Evolutionary conservation across 1,284 basidiomycete species (phyloP).

Genomic region (Puccinia coronata): DNA sequence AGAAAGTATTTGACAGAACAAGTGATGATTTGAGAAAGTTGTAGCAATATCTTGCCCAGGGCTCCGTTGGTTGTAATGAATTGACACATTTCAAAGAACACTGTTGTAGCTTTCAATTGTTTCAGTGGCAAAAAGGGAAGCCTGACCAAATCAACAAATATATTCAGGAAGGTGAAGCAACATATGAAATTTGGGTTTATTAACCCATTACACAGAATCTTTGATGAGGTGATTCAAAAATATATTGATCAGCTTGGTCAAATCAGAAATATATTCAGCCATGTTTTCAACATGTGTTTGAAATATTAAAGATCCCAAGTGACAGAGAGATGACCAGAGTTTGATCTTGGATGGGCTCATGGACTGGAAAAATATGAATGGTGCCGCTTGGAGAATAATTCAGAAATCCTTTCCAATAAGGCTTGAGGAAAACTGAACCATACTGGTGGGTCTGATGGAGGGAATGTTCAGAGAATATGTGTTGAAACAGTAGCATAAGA

Average conservation of each 20-base stretch:
- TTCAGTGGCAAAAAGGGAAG: not conserved
- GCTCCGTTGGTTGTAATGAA: not conserved
- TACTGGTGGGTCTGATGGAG: not conserved
- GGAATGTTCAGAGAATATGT: constrained; percentile 2
- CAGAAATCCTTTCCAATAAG: not conserved
- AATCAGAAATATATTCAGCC: not conserved
- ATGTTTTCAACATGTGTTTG: not conserved
- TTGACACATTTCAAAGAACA: not conserved
- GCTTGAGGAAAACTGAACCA: not conserved
- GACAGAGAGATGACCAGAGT: not conserved
- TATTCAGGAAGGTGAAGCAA: no score
- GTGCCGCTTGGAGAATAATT: not conserved
- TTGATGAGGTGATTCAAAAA: no score
- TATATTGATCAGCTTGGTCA: no score
- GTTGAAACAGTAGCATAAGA: not conserved
- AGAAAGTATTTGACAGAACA: not conserved
- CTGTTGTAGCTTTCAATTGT: not conserved
- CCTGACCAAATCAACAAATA: no score
- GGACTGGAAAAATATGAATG: constrained; percentile 4
- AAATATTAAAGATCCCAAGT: not conserved
- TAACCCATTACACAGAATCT: no score
- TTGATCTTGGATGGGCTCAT: not conserved
- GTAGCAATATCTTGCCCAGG: constrained; percentile 8
- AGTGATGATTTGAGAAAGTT: constrained; percentile 2
- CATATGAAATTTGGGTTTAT: no score